Conservation (phyloP, 2,329 filamentous ascomycete genomes). For the Chaetomiaceae sp. region DNA sequence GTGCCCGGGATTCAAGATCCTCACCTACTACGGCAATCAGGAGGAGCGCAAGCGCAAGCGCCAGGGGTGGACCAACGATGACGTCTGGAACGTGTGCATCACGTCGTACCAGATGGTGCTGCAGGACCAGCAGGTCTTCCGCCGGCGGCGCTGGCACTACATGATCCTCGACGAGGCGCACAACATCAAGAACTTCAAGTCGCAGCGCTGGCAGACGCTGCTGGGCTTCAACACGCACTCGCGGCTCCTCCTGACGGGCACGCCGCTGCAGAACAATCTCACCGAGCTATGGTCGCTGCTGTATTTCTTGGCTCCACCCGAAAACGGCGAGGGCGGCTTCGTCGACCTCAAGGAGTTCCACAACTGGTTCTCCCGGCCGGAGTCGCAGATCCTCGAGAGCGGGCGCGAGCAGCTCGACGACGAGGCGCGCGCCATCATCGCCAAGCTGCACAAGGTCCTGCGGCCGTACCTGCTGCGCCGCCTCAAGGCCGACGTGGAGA, state of each 20-base stretch:
- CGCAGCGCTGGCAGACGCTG: constrained; percentile 92
- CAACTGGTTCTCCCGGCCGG: constrained; percentile 90
- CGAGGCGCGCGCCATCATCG: constrained; percentile 85
- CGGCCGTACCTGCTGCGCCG: constrained; percentile 87
- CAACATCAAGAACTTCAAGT: constrained; percentile 99
- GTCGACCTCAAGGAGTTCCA: constrained; percentile 95
- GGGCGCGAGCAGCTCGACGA: constrained; percentile 92
- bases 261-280: constrained; percentile 92
- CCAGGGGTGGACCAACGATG: constrained; percentile 87
- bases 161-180: constrained; percentile 98
- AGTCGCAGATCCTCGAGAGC: constrained; percentile 93
- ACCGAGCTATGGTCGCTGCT: constrained; percentile 95
- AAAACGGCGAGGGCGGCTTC: constrained; percentile 82
- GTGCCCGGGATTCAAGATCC: constrained; percentile 94
- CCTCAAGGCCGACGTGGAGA: constrained; percentile 94
- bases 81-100: constrained; percentile 94
- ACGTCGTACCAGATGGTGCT: constrained; percentile 96
- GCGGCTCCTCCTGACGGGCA: constrained; percentile 84
- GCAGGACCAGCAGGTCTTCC: constrained; percentile 90
- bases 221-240: constrained; percentile 89
- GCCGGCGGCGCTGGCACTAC: constrained; percentile 91
- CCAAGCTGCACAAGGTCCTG: constrained; percentile 88
- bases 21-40: constrained; percentile 92
- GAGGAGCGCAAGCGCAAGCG: constrained; percentile 90
- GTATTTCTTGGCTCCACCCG: constrained; percentile 93